Conservation (phyloP, 2,329 filamentous ascomycete genomes). For the Lomentospora prolificans region DNA sequence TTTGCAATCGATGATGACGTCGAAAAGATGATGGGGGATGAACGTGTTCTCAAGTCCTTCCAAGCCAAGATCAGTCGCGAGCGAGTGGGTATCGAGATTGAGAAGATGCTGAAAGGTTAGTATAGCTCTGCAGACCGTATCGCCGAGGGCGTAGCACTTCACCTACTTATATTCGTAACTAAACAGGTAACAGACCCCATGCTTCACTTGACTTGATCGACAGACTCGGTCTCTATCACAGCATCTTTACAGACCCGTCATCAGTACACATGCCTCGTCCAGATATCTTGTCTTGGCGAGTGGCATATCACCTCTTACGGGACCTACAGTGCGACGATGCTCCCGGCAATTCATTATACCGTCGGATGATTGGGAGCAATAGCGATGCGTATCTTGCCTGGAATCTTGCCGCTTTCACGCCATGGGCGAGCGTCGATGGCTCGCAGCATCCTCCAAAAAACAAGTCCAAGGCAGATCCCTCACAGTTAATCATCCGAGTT, state of each 20-base stretch:
- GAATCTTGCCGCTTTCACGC: constrained; percentile 64
- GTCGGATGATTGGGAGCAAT: constrained; percentile 48
- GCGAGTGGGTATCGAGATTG: constrained; percentile 74
- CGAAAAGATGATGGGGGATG: constrained; percentile 64
- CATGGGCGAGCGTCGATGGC: constrained; percentile 51
- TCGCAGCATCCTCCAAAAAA: constrained; percentile 29
- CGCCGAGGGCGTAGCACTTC: neutral
- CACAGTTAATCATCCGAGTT: constrained; percentile 45
- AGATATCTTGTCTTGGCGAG: constrained; percentile 48
- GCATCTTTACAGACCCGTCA: constrained; percentile 63
- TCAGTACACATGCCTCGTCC: constrained; percentile 42
- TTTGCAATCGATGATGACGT: constrained; percentile 68
- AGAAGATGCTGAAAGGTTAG: constrained; percentile 77
- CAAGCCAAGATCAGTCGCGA: constrained; percentile 85
- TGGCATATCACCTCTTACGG: constrained; percentile 55
- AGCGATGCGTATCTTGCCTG: constrained; percentile 66
- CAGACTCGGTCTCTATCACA: constrained; percentile 56
- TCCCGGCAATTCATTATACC: constrained; percentile 36
- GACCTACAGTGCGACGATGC: constrained; percentile 31
- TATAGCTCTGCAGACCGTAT: neutral
- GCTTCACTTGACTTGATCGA: constrained; percentile 57
- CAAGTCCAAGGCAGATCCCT: constrained; percentile 37
- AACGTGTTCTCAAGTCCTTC: constrained; percentile 70
- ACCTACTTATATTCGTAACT: constrained; percentile 25
- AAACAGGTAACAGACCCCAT: constrained; percentile 50